Evolutionary conservation across 129 eudicot genomes (phyloP).

Genomic region (Flaveria linearis): DNA sequence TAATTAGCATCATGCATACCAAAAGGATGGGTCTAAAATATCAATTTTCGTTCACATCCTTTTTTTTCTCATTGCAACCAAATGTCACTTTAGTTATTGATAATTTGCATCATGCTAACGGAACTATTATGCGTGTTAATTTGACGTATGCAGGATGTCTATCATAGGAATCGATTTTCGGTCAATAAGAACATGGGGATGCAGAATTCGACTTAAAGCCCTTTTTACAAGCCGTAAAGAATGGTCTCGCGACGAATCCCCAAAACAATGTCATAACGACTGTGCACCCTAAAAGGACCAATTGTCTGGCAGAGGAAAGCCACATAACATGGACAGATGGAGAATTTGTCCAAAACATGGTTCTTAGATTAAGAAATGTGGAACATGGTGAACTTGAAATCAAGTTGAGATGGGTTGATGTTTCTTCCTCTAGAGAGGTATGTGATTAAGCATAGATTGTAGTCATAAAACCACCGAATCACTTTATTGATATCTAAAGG

Average conservation of each 20-base stretch:
- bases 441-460: not conserved
- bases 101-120: not conserved
- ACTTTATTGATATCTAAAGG: too few relatives aligned
- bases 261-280: not conserved
- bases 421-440: not conserved
- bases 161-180: constrained; percentile 43
- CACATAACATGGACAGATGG: constrained; percentile 10
- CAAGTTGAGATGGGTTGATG: not conserved
- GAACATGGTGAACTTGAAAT: constrained; percentile 18
- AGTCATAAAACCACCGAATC: too few relatives aligned
- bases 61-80: too few relatives aligned
- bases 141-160: constrained; percentile 35
- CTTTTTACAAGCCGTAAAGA: not conserved
- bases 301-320: constrained; percentile 10
- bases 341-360: constrained; percentile 22
- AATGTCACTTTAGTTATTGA: too few relatives aligned
- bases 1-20: too few relatives aligned
- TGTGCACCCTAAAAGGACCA: not conserved
- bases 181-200: constrained; percentile 56
- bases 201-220: constrained; percentile 32
- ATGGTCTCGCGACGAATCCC: not conserved
- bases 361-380: constrained; percentile 22
- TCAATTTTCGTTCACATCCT: too few relatives aligned
- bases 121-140: not conserved
- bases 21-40: too few relatives aligned